Conservation (phyloP, 2,329 filamentous ascomycete genomes). For the Malbranchea zuffiana region DNA sequence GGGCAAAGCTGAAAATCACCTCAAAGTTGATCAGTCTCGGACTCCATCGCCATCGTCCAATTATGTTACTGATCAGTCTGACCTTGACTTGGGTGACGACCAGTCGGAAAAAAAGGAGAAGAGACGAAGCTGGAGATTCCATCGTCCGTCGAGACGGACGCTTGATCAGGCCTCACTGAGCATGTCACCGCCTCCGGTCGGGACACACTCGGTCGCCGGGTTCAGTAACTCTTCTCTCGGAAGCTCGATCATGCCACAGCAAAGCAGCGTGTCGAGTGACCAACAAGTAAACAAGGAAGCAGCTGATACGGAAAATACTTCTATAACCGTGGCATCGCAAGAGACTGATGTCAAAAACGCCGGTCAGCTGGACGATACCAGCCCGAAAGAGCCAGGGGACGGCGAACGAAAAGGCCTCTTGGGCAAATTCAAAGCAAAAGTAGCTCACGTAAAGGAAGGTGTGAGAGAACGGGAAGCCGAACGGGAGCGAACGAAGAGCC, state of each 20-base stretch:
- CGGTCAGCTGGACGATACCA: constrained; percentile 13
- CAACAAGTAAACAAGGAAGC: constrained; percentile 30
- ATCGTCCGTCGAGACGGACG: constrained; percentile 44
- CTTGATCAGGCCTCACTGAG: constrained; percentile 40
- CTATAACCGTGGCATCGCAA: constrained; percentile 22
- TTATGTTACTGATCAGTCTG: constrained; percentile 67
- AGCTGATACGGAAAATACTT: constrained; percentile 20
- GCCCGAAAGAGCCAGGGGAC: constrained; percentile 21
- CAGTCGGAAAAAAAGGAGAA: constrained; percentile 54
- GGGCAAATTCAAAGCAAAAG: constrained; percentile 55
- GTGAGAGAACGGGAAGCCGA: constrained; percentile 45
- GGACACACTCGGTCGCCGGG: constrained; percentile 53
- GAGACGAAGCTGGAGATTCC: constrained; percentile 63
- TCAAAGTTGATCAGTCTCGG: constrained; percentile 61
- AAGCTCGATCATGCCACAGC: constrained; percentile 42
- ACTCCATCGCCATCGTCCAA: constrained; percentile 62
- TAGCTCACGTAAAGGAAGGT: constrained; percentile 44
- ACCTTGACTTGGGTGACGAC: constrained; percentile 56
- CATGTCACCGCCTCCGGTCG: constrained; percentile 42
- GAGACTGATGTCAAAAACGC: constrained; percentile 31
- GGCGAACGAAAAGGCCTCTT: constrained; percentile 50
- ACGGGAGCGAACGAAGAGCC: constrained; percentile 44
- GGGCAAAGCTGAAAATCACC: constrained; percentile 22
- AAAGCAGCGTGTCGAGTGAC: constrained; percentile 37
- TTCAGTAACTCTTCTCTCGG: constrained; percentile 58